phyloP scores from a whole-genome alignment of 345 rosid species.

The Syzygium oleosum region DNA sequence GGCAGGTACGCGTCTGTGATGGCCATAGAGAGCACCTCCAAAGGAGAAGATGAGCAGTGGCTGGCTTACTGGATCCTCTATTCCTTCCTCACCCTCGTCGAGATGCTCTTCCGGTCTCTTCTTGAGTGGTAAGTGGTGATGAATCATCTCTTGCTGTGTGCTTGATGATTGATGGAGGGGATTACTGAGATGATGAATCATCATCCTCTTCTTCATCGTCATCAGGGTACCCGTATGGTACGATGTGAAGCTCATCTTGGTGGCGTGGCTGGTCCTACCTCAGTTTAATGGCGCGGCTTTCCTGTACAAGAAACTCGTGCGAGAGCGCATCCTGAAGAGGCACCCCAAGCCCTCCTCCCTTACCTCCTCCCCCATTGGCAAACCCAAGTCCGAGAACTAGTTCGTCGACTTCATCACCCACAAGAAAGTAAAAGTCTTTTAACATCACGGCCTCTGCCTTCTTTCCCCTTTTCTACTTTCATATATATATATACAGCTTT shows the following conservation, averaged over 20 bases:
- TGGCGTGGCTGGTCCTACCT: conserved; percentile 37
- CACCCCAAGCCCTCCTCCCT: background rate
- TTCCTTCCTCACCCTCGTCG: conserved; percentile 32
- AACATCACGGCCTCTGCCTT: background rate
- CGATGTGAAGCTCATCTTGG: conserved; percentile 20
- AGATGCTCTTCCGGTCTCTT: conserved; percentile 24
- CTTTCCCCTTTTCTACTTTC: background rate
- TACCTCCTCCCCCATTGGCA: background rate
- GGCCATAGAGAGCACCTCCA: conserved; percentile 31
- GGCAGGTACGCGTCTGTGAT: conserved; percentile 33
- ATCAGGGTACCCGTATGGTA: conserved; percentile 38
- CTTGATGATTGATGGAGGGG: background rate
- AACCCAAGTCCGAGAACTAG: conserved; percentile 1
- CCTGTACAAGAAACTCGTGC: conserved; percentile 23
- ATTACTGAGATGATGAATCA: background rate
- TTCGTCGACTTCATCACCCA: background rate
- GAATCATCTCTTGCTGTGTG: background rate
- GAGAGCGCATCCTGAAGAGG: conserved; percentile 5
- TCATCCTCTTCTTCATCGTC: background rate
- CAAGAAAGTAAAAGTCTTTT: background rate
- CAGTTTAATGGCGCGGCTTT: conserved; percentile 39
- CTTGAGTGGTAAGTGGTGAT: conserved; percentile 20
- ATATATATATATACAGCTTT: background rate
- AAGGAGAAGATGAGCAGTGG: conserved; percentile 33
- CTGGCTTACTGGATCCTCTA: conserved; percentile 44